A percentile compares a stretch with the other conserved stretches of the same genome.
phyloP scores from a whole-genome alignment of 2,329 filamentous ascomycete genomes.

The Colletotrichum phormii region DNA sequence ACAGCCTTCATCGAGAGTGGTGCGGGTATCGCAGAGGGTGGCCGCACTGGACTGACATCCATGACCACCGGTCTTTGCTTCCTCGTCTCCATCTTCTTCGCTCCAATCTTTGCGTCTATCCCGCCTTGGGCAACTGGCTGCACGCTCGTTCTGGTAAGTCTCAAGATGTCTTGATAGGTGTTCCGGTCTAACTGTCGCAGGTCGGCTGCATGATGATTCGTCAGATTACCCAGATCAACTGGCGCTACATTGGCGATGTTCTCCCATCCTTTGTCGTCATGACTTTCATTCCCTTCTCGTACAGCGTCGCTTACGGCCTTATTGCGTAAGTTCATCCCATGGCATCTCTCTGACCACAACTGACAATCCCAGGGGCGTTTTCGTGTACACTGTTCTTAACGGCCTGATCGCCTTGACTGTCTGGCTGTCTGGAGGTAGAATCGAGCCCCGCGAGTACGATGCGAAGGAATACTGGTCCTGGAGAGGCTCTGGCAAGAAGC shows the following conservation, averaged over 20 bases:
- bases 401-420: constrained; percentile 59
- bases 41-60: constrained; percentile 78
- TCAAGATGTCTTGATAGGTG: not conserved
- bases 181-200: constrained; percentile 44
- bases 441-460: constrained; percentile 64
- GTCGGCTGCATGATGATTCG: constrained; percentile 84
- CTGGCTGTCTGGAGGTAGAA: constrained; percentile 52
- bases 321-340: constrained; percentile 66
- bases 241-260: constrained; percentile 80
- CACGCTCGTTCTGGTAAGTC: constrained; percentile 73
- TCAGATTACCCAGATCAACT: constrained; percentile 80
- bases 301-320: constrained; percentile 82
- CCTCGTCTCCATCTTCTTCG: constrained; percentile 78
- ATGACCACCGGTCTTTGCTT: constrained; percentile 78
- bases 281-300: constrained; percentile 81
- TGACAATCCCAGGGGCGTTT: constrained; percentile 56
- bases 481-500: constrained; percentile 59
- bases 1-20: constrained; percentile 83
- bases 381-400: constrained; percentile 65
- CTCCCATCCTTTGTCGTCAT: constrained; percentile 82
- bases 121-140: constrained; percentile 83
- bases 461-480: constrained; percentile 68
- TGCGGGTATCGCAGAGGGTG: constrained; percentile 81
- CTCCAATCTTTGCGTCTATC: constrained; percentile 81
- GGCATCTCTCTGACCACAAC: not conserved